A percentile compares a stretch with the other conserved stretches of the same genome.
Evolutionary conservation across 257 asterid genomes (phyloP).

Genomic region (Anisodus tanguticus): DNA sequence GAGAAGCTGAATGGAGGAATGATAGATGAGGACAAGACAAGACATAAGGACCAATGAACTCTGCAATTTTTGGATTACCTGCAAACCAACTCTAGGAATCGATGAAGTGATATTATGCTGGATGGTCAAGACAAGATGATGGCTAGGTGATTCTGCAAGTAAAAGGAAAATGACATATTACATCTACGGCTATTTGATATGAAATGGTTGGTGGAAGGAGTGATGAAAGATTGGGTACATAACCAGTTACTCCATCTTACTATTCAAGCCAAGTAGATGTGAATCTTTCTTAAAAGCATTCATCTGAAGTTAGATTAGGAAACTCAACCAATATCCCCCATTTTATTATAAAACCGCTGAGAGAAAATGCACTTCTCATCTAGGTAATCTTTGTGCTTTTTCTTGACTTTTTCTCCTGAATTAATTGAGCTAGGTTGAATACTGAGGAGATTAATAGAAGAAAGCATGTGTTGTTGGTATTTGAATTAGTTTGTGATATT

Average conservation of each 20-base stretch:
- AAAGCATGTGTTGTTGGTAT: background rate
- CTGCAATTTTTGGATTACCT: slow-evolving; percentile 51
- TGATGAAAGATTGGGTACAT: background rate
- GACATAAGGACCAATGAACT: background rate
- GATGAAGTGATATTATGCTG: slow-evolving; percentile 92
- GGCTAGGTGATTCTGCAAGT: slow-evolving; percentile 56
- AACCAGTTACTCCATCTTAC: background rate
- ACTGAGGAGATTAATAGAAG: background rate
- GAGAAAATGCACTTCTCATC: background rate
- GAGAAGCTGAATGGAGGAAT: slow-evolving; percentile 15
- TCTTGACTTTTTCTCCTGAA: background rate
- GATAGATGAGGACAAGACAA: slow-evolving; percentile 18
- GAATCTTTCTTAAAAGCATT: background rate
- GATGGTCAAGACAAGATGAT: slow-evolving; percentile 60
- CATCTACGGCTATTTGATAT: background rate
- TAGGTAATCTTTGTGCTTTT: background rate
- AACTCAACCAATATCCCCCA: background rate
- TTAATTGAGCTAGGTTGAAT: background rate
- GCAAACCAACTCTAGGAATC: slow-evolving; percentile 90
- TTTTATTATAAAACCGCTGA: background rate
- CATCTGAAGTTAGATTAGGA: slow-evolving; percentile 4
- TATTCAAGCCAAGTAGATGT: background rate
- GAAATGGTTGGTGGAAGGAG: slow-evolving; percentile 22
- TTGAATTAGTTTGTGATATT: background rate
- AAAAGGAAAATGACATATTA: slow-evolving; percentile 23